phyloP scores from a whole-genome alignment of 495 filamentous ascomycete genomes.

The Penicillium longicatenatum region DNA sequence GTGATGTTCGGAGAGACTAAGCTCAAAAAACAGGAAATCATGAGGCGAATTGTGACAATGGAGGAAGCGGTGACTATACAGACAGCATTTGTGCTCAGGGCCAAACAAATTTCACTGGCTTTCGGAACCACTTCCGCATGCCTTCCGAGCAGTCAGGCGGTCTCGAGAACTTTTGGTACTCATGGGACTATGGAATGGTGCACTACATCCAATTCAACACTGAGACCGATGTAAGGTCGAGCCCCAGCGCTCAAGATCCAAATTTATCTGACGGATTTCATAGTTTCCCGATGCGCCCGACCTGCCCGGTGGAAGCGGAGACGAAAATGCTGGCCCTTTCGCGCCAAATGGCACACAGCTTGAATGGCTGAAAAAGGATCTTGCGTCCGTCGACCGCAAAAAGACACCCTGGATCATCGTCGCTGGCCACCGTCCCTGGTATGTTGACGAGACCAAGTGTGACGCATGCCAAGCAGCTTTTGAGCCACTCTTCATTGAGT shows the following conservation, averaged over 20 bases:
- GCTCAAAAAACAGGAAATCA: constrained; percentile 3
- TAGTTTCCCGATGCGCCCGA: constrained; percentile 45
- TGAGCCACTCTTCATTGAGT: constrained; percentile 51
- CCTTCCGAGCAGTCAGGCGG: constrained; percentile 7
- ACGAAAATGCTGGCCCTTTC: constrained; percentile 46
- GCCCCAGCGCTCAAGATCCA: neutral
- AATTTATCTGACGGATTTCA: neutral
- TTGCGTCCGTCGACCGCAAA: constrained; percentile 47
- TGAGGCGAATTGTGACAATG: constrained; percentile 12
- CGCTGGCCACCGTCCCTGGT: constrained; percentile 57
- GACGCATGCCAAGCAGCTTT: constrained; percentile 48
- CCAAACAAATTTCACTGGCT: constrained; percentile 18
- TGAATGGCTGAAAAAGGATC: constrained; percentile 47
- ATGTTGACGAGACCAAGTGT: constrained; percentile 44
- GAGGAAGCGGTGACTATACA: neutral
- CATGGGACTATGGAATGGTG: constrained; percentile 11
- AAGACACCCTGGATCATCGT: constrained; percentile 46
- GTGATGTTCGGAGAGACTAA: neutral
- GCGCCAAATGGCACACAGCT: constrained; percentile 42
- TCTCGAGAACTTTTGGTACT: constrained; percentile 15
- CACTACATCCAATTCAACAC: constrained; percentile 15
- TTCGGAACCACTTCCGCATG: constrained; percentile 13
- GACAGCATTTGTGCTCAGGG: constrained; percentile 9
- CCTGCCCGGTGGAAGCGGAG: constrained; percentile 37
- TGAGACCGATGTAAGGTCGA: constrained; percentile 20